Base-by-base conservation (phyloP, 441 rosid species). In the Hura crepitans region DNA sequence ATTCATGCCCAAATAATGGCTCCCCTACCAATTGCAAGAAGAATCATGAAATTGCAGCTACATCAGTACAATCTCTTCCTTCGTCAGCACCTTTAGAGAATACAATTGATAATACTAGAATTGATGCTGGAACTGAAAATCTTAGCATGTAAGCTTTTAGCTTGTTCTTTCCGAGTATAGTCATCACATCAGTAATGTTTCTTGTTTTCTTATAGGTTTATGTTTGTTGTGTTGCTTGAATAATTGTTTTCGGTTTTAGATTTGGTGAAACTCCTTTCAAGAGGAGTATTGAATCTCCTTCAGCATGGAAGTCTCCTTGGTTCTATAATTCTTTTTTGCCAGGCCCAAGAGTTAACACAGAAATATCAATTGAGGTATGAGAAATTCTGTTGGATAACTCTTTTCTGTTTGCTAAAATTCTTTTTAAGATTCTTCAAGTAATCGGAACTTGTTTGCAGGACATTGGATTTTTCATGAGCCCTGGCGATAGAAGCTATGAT, bases 281-380 rank as follows among this genome's bases (percentile, higher is more conserved):
- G 75, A 85, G 96, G 80, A 87, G 93, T 71, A 75, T 89, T 14
- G 98, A 96, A 77, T 96, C 99, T 49, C 99, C 98, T 66, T 93
- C 97, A 33, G 99, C 96, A 51, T 96, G 98, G 99, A 96, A 91
- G 74, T 96, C 99, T 20, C 99, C 99, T 49, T 88, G 96, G 93
- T 96, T 89, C 73, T 64, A 93, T 11, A 90, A 92, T 82, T 83
- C 97, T 49, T 85, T 96, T 72, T 70, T 90, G 49, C 91, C 93
- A 12, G 96, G 98, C 58, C 89, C 97, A 69, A 85, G 92, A 75
- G 73, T 90, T 75, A 87, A 87, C 74, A 92, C 97, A 60, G 97
- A 94, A 1, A 83, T 94, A 79, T 86, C 97, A 23, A 83, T 92
- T 33, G 99, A 95, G 96, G 99, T 92, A 85, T 28, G 23, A 57